A percentile compares a stretch with the other conserved stretches of the same genome.
Evolutionary conservation across 768 basidiomycete genomes (phyloP).

Genomic region (Cystobasidiopsis lactophilus): DNA sequence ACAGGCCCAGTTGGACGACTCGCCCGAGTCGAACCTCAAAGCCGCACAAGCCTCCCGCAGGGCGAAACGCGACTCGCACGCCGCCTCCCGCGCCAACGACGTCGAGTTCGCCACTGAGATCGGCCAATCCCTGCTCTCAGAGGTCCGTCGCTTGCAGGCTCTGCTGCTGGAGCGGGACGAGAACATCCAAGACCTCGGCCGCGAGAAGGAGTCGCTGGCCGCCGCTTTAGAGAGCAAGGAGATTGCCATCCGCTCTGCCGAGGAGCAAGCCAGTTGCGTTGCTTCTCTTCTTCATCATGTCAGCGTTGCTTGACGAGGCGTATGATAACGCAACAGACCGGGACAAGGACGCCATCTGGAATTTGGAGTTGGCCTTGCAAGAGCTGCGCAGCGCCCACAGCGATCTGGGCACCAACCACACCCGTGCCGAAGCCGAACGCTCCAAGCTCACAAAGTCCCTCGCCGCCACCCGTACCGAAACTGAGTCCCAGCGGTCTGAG

Average conservation of each 20-base stretch:
- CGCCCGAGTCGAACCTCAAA: not conserved
- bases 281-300: not conserved
- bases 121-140: conserved; percentile 69
- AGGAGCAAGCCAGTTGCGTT: conserved; percentile 52
- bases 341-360: conserved; percentile 98
- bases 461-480: conserved; percentile 44
- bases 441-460: conserved; percentile 59
- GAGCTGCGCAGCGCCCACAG: conserved; percentile 51
- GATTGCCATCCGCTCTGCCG: conserved; percentile 51
- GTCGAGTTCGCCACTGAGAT: conserved; percentile 96
- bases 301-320: too few relatives aligned
- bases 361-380: conserved; percentile 78
- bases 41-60: conserved; percentile 42
- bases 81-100: conserved; percentile 43
- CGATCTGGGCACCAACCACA: conserved; percentile 41
- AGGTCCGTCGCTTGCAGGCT: conserved; percentile 75
- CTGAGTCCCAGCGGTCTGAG: conserved; percentile 73
- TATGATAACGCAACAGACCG: conserved; percentile 35
- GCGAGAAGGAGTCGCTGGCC: conserved; percentile 76
- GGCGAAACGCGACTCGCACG: conserved; percentile 25
- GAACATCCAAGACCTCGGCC: conserved; percentile 69
- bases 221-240: conserved; percentile 51
- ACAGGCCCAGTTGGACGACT: too few relatives aligned
- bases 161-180: conserved; percentile 80
- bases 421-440: conserved; percentile 58